Conservation (phyloP, 257 asterid species). For the Gynochthodes officinalis region DNA sequence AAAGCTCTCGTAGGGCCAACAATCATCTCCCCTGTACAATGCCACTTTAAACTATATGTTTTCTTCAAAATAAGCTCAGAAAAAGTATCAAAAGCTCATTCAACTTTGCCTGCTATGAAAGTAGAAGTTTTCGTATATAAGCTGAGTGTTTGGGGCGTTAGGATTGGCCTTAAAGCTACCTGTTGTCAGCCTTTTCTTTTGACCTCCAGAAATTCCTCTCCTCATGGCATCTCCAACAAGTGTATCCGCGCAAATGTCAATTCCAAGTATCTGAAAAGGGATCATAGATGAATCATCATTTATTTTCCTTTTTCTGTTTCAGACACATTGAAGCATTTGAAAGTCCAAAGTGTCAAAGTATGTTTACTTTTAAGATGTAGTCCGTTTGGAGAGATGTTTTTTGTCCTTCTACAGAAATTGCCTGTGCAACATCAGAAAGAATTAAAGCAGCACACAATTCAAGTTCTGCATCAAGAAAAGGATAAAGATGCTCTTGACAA, state of each 20-base stretch:
- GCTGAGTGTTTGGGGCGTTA: not conserved
- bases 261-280: slow-evolving; percentile 52
- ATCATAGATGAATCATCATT: not conserved
- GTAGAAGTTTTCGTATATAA: not conserved
- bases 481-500: not conserved
- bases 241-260: slow-evolving; percentile 52
- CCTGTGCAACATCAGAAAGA: slow-evolving; percentile 26
- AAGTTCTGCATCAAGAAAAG: not conserved
- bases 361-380: slow-evolving; percentile 44
- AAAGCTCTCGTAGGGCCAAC: slow-evolving; percentile 59
- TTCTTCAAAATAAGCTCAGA: too few species aligned
- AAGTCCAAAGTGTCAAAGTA: not conserved
- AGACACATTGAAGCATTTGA: slow-evolving; percentile 6
- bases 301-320: not conserved
- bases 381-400: slow-evolving; percentile 43
- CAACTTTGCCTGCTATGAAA: not conserved
- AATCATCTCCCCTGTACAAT: slow-evolving; percentile 50
- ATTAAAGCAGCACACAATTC: not conserved
- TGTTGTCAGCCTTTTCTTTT: slow-evolving; percentile 58
- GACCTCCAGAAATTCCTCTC: slow-evolving; percentile 65
- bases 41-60: not conserved
- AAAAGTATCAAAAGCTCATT: too few species aligned
- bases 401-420: slow-evolving; percentile 56
- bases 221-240: slow-evolving; percentile 60
- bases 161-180: slow-evolving; percentile 23